Conservation (phyloP, 495 filamentous ascomycete genomes). For the Xylaria scruposa region DNA sequence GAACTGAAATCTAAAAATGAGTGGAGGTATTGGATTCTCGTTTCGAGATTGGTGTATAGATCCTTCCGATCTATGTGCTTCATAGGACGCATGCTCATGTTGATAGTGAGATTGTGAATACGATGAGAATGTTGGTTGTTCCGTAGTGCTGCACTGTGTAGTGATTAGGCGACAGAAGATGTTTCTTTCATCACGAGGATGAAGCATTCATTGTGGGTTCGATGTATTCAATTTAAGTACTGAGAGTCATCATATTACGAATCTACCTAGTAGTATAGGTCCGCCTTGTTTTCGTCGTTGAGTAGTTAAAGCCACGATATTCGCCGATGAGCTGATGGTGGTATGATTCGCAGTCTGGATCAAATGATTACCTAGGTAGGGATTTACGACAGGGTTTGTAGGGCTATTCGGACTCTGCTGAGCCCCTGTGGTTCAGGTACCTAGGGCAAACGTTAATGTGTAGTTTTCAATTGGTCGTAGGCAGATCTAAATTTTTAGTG, state of each 20-base stretch:
- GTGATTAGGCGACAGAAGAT: background rate
- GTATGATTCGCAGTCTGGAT: slow-evolving; percentile 21
- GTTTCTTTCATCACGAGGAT: background rate
- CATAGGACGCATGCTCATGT: slow-evolving; percentile 42
- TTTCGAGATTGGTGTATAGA: slow-evolving; percentile 70
- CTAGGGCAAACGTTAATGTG: background rate
- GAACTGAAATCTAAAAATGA: slow-evolving; percentile 75
- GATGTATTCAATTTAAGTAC: background rate
- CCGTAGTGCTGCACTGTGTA: background rate
- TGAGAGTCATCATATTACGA: background rate
- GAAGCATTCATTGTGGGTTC: background rate
- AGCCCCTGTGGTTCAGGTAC: too few relatives aligned
- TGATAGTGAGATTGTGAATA: background rate
- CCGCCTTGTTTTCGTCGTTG: slow-evolving; percentile 19
- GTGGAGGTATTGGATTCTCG: slow-evolving; percentile 72
- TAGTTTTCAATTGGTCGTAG: too few relatives aligned
- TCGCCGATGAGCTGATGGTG: slow-evolving; percentile 25
- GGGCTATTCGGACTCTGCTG: slow-evolving; percentile 3
- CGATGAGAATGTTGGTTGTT: background rate
- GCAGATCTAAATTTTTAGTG: too few relatives aligned
- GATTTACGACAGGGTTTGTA: slow-evolving; percentile 7
- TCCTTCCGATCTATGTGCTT: slow-evolving; percentile 72
- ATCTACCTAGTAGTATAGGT: background rate
- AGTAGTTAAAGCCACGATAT: background rate
- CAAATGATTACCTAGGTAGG: slow-evolving; percentile 20